Evolutionary conservation across 805 yeast genomes (phyloP).

Genomic region (Debaryomyces prosopidis): DNA sequence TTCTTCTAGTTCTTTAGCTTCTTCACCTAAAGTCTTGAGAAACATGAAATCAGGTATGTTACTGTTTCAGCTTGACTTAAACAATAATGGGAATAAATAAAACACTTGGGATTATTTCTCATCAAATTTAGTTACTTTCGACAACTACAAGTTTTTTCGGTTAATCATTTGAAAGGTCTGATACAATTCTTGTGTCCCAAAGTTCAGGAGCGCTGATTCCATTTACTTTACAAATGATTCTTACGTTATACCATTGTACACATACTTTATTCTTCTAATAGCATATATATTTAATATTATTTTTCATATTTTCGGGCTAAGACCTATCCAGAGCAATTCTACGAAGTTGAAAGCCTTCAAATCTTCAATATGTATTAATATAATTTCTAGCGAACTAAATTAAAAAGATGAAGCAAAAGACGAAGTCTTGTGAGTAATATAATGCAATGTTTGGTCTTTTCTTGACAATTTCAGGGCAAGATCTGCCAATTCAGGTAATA

Average conservation of each 20-base stretch:
- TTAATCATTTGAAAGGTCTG: too few species aligned
- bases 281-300: too few species aligned
- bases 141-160: too few species aligned
- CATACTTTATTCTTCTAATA: too few species aligned
- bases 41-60: conserved; percentile 31
- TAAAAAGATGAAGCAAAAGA: neutral
- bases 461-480: neutral
- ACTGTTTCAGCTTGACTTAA: conserved; percentile 23
- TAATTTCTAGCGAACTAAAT: neutral
- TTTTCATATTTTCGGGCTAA: too few species aligned
- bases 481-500: too few species aligned
- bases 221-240: too few species aligned
- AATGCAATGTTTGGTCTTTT: neutral
- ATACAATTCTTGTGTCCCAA: too few species aligned
- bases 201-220: too few species aligned
- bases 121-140: neutral
- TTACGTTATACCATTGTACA: too few species aligned
- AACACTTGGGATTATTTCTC: neutral
- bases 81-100: conserved; percentile 6
- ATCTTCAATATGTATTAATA: neutral
- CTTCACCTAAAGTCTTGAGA: conserved; percentile 14
- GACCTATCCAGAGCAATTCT: too few species aligned
- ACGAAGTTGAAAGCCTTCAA: too few species aligned
- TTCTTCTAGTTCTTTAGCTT: neutral
- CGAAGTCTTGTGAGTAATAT: neutral